Evolutionary conservation across 164 flowering plant genomes (phyloP).

Genomic region (Dillenia turbinata): DNA sequence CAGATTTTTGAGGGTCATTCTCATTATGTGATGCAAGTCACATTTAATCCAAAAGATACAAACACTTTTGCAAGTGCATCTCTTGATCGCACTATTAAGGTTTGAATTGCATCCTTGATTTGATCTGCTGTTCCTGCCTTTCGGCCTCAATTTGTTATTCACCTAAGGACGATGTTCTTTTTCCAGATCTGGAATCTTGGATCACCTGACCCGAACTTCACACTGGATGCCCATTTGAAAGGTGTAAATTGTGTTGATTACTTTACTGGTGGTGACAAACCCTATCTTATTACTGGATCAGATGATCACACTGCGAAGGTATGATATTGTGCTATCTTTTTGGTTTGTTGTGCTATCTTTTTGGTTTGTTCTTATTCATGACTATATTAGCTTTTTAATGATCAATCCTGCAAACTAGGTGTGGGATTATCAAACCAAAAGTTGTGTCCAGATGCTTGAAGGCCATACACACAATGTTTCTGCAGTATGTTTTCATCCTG

Average conservation of each 20-base stretch:
- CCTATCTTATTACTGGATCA: conserved; percentile 86
- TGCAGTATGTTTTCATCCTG: conserved; percentile 90
- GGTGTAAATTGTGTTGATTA: conserved; percentile 97
- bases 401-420: conserved; percentile 40
- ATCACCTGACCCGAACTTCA: conserved; percentile 84
- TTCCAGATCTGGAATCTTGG: conserved; percentile 95
- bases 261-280: conserved; percentile 88
- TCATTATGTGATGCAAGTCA: conserved; percentile 98
- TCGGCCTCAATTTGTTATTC: no score
- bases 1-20: conserved; percentile 96
- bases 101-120: conserved; percentile 14
- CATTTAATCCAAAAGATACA: conserved; percentile 93
- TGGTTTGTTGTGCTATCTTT: not conserved
- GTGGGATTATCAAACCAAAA: conserved; percentile 94
- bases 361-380: not conserved
- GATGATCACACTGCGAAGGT: conserved; percentile 99
- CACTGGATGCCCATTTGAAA: conserved; percentile 89
- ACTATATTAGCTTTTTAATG: conserved; percentile 2
- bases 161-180: conserved; percentile 7
- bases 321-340: not conserved
- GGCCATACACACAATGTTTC: conserved; percentile 96
- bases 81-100: conserved; percentile 96
- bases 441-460: conserved; percentile 90
- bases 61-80: conserved; percentile 97
- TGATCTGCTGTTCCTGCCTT: no score